phyloP scores from a whole-genome alignment of 2,329 filamentous ascomycete species.

The Fusarium phyllophilum region DNA sequence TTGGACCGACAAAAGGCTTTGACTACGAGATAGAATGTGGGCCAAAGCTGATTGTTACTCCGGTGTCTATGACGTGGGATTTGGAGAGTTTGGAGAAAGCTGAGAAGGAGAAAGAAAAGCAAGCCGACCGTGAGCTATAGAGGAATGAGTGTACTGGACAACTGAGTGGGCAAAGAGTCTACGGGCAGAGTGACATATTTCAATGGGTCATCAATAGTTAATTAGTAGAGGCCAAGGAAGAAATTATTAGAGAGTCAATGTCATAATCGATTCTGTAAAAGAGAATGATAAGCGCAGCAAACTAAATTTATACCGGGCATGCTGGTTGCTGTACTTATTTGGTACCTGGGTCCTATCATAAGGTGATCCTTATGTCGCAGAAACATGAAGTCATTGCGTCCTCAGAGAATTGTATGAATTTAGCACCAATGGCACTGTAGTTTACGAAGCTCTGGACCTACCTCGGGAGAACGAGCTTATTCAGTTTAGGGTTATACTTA shows the following conservation, averaged over 20 bases:
- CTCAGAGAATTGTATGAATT: not conserved
- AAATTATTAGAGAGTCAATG: not conserved
- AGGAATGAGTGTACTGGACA: not conserved
- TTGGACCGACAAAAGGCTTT: not conserved
- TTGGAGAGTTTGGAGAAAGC: not conserved
- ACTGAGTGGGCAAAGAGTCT: not conserved
- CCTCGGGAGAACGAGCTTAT: not conserved
- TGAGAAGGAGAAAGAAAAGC: rapidly evolving
- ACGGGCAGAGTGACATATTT: not conserved
- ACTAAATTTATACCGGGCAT: not conserved
- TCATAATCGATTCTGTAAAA: no score
- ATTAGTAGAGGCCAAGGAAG: not conserved
- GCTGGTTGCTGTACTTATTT: not conserved
- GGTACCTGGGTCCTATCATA: no score
- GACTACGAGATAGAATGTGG: not conserved
- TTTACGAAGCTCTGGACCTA: not conserved
- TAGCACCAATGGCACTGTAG: not conserved
- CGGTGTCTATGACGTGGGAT: not conserved
- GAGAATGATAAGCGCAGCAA: not conserved
- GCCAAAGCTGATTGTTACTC: not conserved
- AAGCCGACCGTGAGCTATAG: not conserved
- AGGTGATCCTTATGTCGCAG: no score
- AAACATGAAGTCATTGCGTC: not conserved
- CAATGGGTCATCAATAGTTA: not conserved
- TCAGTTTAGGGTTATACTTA: not conserved